Base-by-base conservation (phyloP, 257 asterid species). In the Eucommia ulmoides region DNA sequence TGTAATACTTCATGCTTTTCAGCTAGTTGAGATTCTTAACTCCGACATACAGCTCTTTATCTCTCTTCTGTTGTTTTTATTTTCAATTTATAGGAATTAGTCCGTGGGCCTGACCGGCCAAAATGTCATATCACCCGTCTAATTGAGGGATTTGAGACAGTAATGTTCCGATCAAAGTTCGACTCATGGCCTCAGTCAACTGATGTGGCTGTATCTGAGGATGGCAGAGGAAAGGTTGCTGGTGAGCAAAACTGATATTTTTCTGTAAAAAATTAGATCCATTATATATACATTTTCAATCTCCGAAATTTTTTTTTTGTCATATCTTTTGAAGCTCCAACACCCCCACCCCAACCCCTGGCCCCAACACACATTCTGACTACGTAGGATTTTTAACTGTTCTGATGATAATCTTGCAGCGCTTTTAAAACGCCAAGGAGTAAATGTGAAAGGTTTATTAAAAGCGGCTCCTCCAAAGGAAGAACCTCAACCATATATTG, bases 151-250 rank as follows among this genome's bases (percentile, higher is more conserved):
- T 87, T 83, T 62, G 99, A 92, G 85, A 83, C 99, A 0, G 84
- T 79, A 59, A 61, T 41, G 58, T 92, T 92, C 49, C 93, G 84
- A 52, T 83, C 93, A 1, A 83, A 77, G 76, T 92, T 92, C 65
- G 81, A 62, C 50, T 75, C 85, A 12, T 92, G 99, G 99, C 89
- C 99, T 24, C 88, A 79, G 55, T 64, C 83, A 46, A 68, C 74
- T 61, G 65, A 59, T 55, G 83, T 76, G 56, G 66, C 95, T 24
- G 97, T 79, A 41, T 42, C 95, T 19, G 97, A 87, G 74, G 97
- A 92, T 60, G 94, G 97, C 58, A 76, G 97, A 69, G 99, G 99
- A 64, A 92, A 81, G 76, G 95, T 92, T 65, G 99, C 97, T 56
- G 97, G 99, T 92, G 23, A 70, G 95, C 72, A 33, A n/a, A n/a